phyloP scores from a whole-genome alignment of 345 rosid species.

The Salix arbutifolia region DNA sequence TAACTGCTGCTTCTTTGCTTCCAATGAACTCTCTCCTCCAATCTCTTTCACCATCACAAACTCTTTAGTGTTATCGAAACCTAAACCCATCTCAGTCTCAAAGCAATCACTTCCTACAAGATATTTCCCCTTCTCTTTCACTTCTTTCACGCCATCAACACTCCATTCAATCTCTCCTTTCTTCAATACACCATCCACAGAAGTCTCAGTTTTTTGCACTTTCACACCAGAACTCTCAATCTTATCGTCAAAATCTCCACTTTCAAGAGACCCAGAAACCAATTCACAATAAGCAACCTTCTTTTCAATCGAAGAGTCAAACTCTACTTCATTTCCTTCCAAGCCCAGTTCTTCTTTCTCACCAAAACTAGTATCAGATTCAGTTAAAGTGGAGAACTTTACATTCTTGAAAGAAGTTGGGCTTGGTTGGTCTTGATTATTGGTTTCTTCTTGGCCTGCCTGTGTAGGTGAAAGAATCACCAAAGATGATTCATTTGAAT shows the following conservation, averaged over 20 bases:
- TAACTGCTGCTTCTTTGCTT: slow-evolving; percentile 56
- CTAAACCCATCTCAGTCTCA: slow-evolving; percentile 4
- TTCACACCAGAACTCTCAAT: slow-evolving; percentile 4
- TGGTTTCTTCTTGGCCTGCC: slow-evolving; percentile 11
- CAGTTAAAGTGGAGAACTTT: slow-evolving; percentile 17
- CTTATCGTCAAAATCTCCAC: slow-evolving; percentile 16
- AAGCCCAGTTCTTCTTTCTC: slow-evolving; percentile 17
- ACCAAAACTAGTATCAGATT: neutral
- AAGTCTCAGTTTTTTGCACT: slow-evolving; percentile 9
- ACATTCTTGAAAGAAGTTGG: slow-evolving; percentile 19
- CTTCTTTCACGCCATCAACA: neutral
- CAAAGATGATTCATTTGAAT: slow-evolving; percentile 12
- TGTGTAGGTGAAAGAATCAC: slow-evolving; percentile 9
- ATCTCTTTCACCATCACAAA: slow-evolving; percentile 7
- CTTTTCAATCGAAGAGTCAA: slow-evolving; percentile 8
- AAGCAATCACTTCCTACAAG: slow-evolving; percentile 16
- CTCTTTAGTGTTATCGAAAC: slow-evolving; percentile 11
- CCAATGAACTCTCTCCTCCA: slow-evolving; percentile 37
- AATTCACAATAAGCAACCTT: slow-evolving; percentile 13
- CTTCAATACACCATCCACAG: slow-evolving; percentile 3
- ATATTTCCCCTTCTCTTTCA: slow-evolving; percentile 8
- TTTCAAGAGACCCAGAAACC: slow-evolving; percentile 21
- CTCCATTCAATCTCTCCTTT: neutral
- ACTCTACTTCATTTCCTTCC: slow-evolving; percentile 25
- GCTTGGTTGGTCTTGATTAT: slow-evolving; percentile 18